phyloP scores from a whole-genome alignment of 2,329 filamentous ascomycete species.

The Penicillium capsulatum region DNA sequence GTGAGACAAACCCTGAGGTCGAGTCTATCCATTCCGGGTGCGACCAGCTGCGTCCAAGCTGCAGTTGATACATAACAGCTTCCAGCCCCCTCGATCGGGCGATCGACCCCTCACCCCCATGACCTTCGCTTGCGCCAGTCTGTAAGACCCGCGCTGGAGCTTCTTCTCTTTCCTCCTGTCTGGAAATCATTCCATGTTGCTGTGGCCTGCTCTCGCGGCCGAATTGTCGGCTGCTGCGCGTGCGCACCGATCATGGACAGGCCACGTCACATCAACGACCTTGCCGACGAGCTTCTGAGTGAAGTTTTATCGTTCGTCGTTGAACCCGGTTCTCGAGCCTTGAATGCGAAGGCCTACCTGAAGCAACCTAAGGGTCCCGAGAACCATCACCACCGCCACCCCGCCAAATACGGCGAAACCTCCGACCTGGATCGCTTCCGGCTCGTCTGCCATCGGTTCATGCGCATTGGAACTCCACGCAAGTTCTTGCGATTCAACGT shows the following conservation, averaged over 20 bases:
- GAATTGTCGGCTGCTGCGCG: constrained; percentile 30
- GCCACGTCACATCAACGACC: constrained; percentile 30
- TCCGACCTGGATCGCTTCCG: constrained; percentile 40
- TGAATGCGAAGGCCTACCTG: constrained; percentile 2
- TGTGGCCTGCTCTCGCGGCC: constrained; percentile 28
- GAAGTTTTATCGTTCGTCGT: constrained; percentile 33
- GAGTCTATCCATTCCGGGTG: too few species aligned
- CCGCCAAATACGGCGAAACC: constrained; percentile 24
- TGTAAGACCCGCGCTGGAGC: constrained; percentile 9
- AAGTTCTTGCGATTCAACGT: constrained; percentile 38
- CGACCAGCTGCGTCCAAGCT: constrained; percentile 4
- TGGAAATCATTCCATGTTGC: constrained; percentile 30
- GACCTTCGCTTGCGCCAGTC: constrained; percentile 11
- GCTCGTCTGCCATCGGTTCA: constrained; percentile 40
- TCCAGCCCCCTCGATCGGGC: constrained; percentile 1
- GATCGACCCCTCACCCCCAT: constrained; percentile 7
- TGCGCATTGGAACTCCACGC: constrained; percentile 38
- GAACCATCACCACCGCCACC: background rate
- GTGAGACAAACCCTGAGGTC: constrained; percentile 27
- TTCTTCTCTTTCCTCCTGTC: constrained; percentile 7
- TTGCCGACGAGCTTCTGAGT: constrained; percentile 37
- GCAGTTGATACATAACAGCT: too few species aligned
- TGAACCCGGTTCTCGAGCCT: constrained; percentile 11
- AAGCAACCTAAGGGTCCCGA: constrained; percentile 7
- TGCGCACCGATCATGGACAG: constrained; percentile 31